These are phyloP conservation scores for Stachybotrys chlorohalonatus DNA, from an alignment of 2,329 filamentous ascomycete species.

Conservation along the genomic window DNA sequence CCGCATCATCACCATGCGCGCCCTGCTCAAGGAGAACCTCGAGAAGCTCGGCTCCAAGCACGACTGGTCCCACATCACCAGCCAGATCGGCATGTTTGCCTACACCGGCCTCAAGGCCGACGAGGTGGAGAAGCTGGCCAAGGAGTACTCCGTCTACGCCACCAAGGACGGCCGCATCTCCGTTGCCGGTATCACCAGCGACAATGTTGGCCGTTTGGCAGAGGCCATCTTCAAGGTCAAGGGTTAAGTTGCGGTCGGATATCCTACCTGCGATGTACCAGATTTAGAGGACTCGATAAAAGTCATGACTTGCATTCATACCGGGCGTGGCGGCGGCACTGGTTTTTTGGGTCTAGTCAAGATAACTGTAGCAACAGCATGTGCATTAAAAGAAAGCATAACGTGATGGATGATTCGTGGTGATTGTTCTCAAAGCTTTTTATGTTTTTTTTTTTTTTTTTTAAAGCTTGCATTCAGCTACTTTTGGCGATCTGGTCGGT, in stretches of 20 bases:
- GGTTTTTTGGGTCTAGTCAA: background rate
- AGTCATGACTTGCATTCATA: background rate
- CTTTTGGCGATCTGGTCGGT: background rate
- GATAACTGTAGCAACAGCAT: background rate
- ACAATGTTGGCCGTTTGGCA: slow-evolving; percentile 71
- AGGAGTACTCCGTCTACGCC: slow-evolving; percentile 96
- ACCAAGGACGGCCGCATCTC: slow-evolving; percentile 88
- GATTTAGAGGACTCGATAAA: background rate
- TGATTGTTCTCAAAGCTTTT: too few species aligned
- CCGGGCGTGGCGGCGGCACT: background rate
- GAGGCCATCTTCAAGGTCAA: slow-evolving; percentile 81
- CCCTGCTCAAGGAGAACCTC: slow-evolving; percentile 87
- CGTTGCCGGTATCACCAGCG: slow-evolving; percentile 73
- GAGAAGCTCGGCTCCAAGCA: slow-evolving; percentile 92
- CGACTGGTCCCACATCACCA: slow-evolving; percentile 98
- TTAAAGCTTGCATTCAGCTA: slow-evolving; percentile 4
- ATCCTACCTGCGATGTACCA: background rate
- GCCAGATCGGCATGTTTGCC: slow-evolving; percentile 98
- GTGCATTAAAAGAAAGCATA: background rate
- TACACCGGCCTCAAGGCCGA: slow-evolving; percentile 88
- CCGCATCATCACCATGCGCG: slow-evolving; percentile 97
- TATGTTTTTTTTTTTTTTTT: background rate
- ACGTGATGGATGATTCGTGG: background rate
- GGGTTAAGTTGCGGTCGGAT: slow-evolving; percentile 34
- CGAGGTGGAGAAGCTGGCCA: slow-evolving; percentile 85